These are phyloP conservation scores for Pythium volutum DNA, from an alignment of 352 stramenopile genomes.

Conservation along the genomic window DNA sequence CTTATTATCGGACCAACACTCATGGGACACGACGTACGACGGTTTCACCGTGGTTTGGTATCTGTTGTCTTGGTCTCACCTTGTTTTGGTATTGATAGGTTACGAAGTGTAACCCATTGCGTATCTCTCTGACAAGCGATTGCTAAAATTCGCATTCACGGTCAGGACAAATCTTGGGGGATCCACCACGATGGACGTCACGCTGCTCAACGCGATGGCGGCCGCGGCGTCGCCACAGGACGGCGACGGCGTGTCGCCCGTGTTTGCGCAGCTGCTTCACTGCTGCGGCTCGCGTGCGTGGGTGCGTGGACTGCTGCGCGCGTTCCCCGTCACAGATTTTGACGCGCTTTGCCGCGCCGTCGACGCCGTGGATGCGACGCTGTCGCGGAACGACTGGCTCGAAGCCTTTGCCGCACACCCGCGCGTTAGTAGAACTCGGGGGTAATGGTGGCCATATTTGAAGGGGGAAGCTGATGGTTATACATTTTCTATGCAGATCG, in stretches of 20 bases:
- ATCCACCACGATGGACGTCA: constrained; percentile 13
- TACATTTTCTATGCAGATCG: constrained; percentile 38
- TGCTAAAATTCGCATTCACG: too few species aligned
- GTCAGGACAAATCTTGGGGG: too few species aligned
- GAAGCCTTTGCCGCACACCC: constrained; percentile 70
- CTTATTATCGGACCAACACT: background rate
- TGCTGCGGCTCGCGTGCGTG: constrained; percentile 62
- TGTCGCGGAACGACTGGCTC: constrained; percentile 58
- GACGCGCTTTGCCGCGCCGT: constrained; percentile 40
- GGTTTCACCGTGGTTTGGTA: constrained; percentile 1
- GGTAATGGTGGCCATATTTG: too few species aligned
- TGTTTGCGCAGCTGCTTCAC: constrained; percentile 47
- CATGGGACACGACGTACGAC: constrained; percentile 1
- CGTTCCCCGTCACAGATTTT: constrained; percentile 41
- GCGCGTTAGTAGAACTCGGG: too few species aligned
- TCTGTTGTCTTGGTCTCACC: background rate
- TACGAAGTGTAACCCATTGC: too few species aligned
- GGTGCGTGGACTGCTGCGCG: constrained; percentile 36
- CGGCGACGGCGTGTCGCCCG: constrained; percentile 15
- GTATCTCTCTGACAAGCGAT: too few species aligned
- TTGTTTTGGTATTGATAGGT: constrained; percentile 4
- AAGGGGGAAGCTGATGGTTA: background rate
- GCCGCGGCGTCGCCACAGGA: constrained; percentile 20
- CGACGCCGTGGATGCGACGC: constrained; percentile 35
- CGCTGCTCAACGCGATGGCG: constrained; percentile 41